These are phyloP conservation scores for Bothriochloa decipiens DNA, from an alignment of 176 grass and related monocot genomes.

Conservation along the genomic window DNA sequence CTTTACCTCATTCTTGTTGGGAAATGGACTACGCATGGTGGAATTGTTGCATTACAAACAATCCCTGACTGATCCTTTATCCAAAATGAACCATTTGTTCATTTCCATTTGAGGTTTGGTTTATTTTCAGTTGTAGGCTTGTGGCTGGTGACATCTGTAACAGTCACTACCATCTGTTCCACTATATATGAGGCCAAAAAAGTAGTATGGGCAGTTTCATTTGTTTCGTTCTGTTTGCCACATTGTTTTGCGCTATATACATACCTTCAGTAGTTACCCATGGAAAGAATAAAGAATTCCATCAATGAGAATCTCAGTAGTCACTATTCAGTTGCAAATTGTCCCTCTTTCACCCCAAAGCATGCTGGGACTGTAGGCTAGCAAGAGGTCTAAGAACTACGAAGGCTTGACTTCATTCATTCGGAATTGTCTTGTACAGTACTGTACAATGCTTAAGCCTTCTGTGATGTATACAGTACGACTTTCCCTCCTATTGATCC, in stretches of 20 bases:
- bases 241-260: neutral
- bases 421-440: no score
- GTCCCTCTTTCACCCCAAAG: neutral
- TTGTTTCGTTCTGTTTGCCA: neutral
- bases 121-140: neutral
- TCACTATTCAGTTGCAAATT: neutral
- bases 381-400: no score
- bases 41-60: neutral
- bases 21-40: neutral
- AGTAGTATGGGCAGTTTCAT: neutral
- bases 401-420: no score
- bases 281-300: neutral
- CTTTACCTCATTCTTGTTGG: neutral
- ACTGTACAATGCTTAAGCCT: no score
- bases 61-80: neutral
- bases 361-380: no score
- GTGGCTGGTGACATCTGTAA: neutral
- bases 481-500: no score
- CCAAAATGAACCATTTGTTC: neutral
- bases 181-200: no score
- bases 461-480: no score
- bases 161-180: no score
- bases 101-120: neutral
- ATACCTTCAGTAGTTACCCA: no score
- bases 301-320: neutral